Conservation (phyloP, 2,329 filamentous ascomycete genomes). For the Cercospora berteroae region DNA sequence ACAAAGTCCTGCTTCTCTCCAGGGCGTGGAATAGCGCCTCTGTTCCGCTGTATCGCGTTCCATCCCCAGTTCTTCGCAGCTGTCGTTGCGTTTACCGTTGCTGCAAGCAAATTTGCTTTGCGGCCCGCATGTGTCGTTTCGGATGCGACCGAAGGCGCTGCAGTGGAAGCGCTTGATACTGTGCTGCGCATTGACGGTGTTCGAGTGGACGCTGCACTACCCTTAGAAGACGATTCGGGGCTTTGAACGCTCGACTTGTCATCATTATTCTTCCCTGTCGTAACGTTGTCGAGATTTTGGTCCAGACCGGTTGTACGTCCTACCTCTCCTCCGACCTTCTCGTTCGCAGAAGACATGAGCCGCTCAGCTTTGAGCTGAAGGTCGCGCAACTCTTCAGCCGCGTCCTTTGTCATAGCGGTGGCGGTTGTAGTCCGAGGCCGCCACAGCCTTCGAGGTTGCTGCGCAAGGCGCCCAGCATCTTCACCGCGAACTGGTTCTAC, state of each 20-base stretch:
- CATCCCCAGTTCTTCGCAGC: conserved; percentile 36
- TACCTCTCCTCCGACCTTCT: neutral
- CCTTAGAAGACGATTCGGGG: neutral
- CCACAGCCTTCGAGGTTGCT: conserved; percentile 23
- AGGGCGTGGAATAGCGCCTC: conserved; percentile 9
- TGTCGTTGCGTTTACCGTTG: conserved; percentile 36
- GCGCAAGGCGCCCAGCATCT: conserved; percentile 23
- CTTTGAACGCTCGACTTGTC: neutral
- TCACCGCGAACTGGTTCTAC: conserved; percentile 30
- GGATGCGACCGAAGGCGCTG: conserved; percentile 14
- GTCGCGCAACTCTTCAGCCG: conserved; percentile 34
- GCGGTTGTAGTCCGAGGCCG: conserved; percentile 14
- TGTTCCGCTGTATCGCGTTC: conserved; percentile 32
- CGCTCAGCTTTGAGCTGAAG: conserved; percentile 27
- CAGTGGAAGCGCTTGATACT: conserved; percentile 17
- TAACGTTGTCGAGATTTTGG: neutral
- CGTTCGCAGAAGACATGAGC: neutral
- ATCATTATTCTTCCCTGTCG: neutral
- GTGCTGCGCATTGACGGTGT: conserved; percentile 19
- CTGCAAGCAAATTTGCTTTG: conserved; percentile 33
- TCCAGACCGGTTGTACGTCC: neutral
- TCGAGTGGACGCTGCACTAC: neutral
- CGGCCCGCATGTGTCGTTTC: conserved; percentile 17
- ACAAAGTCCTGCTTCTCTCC: conserved; percentile 22
- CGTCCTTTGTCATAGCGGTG: conserved; percentile 28